Evolutionary conservation across 1,284 basidiomycete species (phyloP), one percentile per base, ranked within the genome.

Genomic region (Sanghuangporus baumii): DNA sequence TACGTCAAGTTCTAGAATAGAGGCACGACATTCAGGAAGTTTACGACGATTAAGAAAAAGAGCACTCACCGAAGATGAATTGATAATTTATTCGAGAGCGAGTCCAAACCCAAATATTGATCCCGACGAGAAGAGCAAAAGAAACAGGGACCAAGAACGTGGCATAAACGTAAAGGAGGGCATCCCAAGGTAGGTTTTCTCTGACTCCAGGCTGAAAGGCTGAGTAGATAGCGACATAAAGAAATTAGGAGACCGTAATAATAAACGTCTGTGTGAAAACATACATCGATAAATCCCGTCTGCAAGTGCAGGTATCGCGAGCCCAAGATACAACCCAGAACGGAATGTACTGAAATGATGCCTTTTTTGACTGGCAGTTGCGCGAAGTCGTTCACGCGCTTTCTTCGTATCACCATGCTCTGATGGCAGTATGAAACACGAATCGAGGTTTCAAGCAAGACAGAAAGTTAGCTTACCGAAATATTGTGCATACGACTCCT

Each of bases 381-480:
- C 80, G 18, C 93, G 84, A 36, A 98, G 80, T 54, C 83, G 80
- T 3, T 78, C 78, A 50, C 87, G 76, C 0, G 96, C 95, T 64
- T 81, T 84, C 75, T 96, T 98, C 68, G 79, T 81, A 73, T 98
- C 86, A 2, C 94, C 95, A 41, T 84, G 83, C 68, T 89, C 95
- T 94, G 41, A 59, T 36, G 38, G 7, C 9, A 18, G 1, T 18
- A 43, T 43, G 20, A 26, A 34, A 34, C 23, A 11, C 26, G n/a
- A n/a, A 51, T 11, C 20, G 23, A 51, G 14, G 20, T 3, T 9
- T 23, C 23, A 12, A 26, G 8, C 11, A 66, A 55, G 50, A 57
- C 20, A 55, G 43, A 31, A 23, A 8, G 18, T n/a, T 20, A 52
- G 73, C 85, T 54, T 69, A 94, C 93, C 83, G 69, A 96, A 96